Evolutionary conservation across 129 eudicot species (phyloP).

Genomic region (Centrapalus pauciflorus): DNA sequence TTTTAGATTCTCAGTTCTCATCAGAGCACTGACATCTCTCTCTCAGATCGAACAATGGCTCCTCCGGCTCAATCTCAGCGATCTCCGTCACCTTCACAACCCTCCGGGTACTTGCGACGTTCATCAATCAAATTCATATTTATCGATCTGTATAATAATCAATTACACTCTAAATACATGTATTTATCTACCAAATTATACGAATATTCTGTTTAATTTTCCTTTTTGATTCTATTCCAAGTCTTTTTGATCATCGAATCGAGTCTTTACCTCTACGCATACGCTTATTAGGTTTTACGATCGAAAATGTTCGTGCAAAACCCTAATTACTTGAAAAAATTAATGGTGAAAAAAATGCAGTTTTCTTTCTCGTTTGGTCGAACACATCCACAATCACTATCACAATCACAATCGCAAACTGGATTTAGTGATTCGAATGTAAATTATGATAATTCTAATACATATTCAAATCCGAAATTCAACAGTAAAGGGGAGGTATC

Average conservation of each 20-base stretch:
- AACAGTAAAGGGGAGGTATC: slow-evolving; percentile 94
- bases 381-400: slow-evolving; percentile 2
- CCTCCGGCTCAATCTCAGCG: slow-evolving; percentile 75
- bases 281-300: neutral
- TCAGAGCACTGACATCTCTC: neutral
- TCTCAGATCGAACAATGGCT: slow-evolving; percentile 42
- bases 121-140: neutral
- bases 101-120: slow-evolving; percentile 62
- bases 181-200: neutral
- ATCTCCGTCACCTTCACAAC: slow-evolving; percentile 94
- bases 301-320: slow-evolving; percentile 1
- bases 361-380: slow-evolving; percentile 15
- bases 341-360: neutral
- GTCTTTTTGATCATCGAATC: slow-evolving; percentile 1
- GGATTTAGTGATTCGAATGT: slow-evolving; percentile 12
- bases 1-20: no score
- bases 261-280: neutral
- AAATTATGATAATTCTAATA: slow-evolving; percentile 13
- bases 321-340: slow-evolving; percentile 12
- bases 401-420: neutral
- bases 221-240: slow-evolving; percentile 11
- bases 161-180: neutral
- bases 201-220: slow-evolving; percentile 2
- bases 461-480: neutral
- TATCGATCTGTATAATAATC: neutral